Percentiles rank a stretch among this genome's conserved stretches.
Evolutionary conservation across 116 monocot species (phyloP).

Genomic region (Cymodocea nodosa): DNA sequence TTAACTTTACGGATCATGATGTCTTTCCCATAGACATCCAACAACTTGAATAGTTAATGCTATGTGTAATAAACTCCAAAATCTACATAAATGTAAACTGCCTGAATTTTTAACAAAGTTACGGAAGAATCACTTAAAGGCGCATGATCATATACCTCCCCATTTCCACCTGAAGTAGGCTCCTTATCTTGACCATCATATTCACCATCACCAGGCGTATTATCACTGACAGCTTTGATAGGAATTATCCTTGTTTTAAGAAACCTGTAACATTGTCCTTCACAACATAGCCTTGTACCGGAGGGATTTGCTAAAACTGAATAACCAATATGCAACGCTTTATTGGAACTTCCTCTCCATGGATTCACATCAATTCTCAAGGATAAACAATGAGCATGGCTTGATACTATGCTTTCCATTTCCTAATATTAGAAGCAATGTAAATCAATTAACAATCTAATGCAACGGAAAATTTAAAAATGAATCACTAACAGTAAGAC

Average conservation of each 20-base stretch:
- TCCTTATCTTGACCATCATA: constrained; percentile 29
- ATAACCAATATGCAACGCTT: constrained; percentile 26
- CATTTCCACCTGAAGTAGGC: constrained; percentile 14
- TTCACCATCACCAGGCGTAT: constrained; percentile 24
- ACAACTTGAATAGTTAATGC: too few relatives aligned
- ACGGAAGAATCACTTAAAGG: not conserved
- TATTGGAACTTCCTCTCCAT: constrained; percentile 27
- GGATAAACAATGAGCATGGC: constrained; percentile 20
- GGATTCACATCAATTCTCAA: constrained; percentile 21
- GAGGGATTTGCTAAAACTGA: constrained; percentile 15
- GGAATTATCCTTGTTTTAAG: constrained; percentile 7
- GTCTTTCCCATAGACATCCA: too few relatives aligned
- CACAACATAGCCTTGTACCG: constrained; percentile 21
- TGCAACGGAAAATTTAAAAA: too few relatives aligned
- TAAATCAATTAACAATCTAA: not conserved
- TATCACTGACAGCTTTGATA: constrained; percentile 34
- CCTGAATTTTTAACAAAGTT: not conserved
- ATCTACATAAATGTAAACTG: too few relatives aligned
- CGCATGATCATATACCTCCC: constrained; percentile 10
- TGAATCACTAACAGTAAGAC: too few relatives aligned
- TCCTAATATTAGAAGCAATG: constrained; percentile 19
- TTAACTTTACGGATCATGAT: too few relatives aligned
- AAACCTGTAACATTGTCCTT: constrained; percentile 12
- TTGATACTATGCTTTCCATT: constrained; percentile 45
- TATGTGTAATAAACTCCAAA: too few relatives aligned